Conservation (phyloP, 164 flowering plant species). For the Sedum album region DNA sequence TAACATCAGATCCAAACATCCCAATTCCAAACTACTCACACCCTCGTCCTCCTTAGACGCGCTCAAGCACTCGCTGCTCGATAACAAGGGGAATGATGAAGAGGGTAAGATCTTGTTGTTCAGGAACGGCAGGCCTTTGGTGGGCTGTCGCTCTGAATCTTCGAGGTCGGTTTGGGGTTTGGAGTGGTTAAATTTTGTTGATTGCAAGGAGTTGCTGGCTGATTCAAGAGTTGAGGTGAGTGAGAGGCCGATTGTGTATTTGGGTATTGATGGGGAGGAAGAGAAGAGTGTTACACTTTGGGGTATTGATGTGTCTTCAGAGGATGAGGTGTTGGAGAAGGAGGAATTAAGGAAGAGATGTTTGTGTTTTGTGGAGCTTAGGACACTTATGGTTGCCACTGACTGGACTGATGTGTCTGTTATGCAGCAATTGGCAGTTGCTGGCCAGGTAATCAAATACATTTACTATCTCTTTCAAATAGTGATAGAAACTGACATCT, state of each 20-base stretch:
- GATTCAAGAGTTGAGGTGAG: constrained; percentile 29
- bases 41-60: constrained; percentile 46
- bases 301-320: constrained; percentile 61
- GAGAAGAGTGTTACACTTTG: constrained; percentile 38
- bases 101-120: constrained; percentile 15
- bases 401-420: constrained; percentile 67
- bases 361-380: constrained; percentile 63
- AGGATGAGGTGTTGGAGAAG: constrained; percentile 22
- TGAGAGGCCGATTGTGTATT: constrained; percentile 52
- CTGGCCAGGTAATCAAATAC: constrained; percentile 61
- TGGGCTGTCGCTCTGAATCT: constrained; percentile 17
- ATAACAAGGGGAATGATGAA: background rate
- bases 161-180: constrained; percentile 49
- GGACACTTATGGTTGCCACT: constrained; percentile 93
- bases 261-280: constrained; percentile 41
- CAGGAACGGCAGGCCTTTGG: constrained; percentile 70
- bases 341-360: constrained; percentile 36
- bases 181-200: constrained; percentile 64
- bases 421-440: constrained; percentile 82
- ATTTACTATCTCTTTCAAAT: too few species aligned
- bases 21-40: constrained; percentile 35
- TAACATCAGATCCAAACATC: constrained; percentile 44
- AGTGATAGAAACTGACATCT: too few species aligned
- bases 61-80: constrained; percentile 37
- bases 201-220: constrained; percentile 35